Base-by-base conservation (phyloP, 2,329 filamentous ascomycete genomes). In the Fusarium floridanum region DNA sequence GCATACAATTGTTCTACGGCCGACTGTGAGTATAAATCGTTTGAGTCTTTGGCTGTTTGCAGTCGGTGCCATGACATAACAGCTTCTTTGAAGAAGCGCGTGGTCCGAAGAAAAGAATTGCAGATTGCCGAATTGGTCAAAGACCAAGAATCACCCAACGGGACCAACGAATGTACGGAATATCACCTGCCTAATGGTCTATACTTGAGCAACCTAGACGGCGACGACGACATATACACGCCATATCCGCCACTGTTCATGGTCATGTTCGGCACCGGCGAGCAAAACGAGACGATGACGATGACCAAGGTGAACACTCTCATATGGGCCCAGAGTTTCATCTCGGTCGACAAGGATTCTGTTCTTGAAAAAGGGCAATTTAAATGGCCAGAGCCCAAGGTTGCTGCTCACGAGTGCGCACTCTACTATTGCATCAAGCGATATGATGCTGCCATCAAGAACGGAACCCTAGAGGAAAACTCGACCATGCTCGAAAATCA, bases 21-120 rank as follows among this genome's bases (percentile, higher is more conserved):
- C 1, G 24, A 53, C 17, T 53, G 48, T 1, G 10, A 53, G 16
- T 53, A 8, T 4, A 3, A 12, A 0, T 3, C 48, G 9, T n/a
- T n/a, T 7, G 24, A 53, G 0, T 53, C 48, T 0, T 32, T 53
- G 24, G 48, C 48, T 12, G 48, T 53, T n/a, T 53, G 24, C 24
- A 27, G 48, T n/a, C 48, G 9, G 3, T 53, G 48, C 10, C 1
- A 29, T 12, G 24, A 53, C 16, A 29, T 53, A 53, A 8, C 45
- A 6, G 0, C 9, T 2, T n/a, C 9, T 2, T 32, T 72, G 6
- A 43, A 50, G 9, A 12, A 29, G 9, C 45, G 45, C 16, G 24
- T 29, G 0, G 24, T 12, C 17, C 24, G 3, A n/a, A 14, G 48
- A 12, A 29, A 48, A 3, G 1, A 17, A 4, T 2, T 6, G 0